These are phyloP conservation scores for Hawksworthiomyces lignivorus DNA, from an alignment of 2,329 filamentous ascomycete genomes.

Conservation along the genomic window DNA sequence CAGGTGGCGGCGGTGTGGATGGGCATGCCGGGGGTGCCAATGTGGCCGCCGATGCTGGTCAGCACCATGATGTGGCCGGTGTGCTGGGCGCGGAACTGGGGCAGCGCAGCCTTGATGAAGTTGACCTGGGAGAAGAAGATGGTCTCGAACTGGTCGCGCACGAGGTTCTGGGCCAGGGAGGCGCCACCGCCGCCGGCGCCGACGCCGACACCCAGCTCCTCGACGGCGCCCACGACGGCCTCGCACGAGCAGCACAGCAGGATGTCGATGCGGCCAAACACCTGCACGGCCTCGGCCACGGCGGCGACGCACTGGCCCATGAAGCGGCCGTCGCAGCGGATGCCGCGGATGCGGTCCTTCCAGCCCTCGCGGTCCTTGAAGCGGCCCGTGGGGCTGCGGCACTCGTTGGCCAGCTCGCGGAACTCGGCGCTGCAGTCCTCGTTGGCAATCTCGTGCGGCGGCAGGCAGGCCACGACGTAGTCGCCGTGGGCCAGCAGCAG, in stretches of 20 bases:
- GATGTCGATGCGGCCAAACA: conserved; percentile 84
- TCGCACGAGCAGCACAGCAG: conserved; percentile 84
- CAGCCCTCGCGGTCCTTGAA: conserved; percentile 65
- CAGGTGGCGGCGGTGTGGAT: conserved; percentile 90
- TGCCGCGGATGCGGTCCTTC: conserved; percentile 66
- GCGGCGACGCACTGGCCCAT: conserved; percentile 74
- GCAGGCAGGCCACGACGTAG: conserved; percentile 77
- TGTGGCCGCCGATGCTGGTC: conserved; percentile 83
- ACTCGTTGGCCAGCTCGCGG: conserved; percentile 66
- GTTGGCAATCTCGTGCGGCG: conserved; percentile 70
- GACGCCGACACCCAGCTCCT: conserved; percentile 62
- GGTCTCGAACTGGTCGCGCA: conserved; percentile 85
- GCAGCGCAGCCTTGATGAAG: conserved; percentile 82
- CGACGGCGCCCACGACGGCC: conserved; percentile 82
- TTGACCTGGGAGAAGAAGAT: conserved; percentile 96
- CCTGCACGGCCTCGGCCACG: conserved; percentile 74
- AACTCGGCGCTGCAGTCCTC: conserved; percentile 71
- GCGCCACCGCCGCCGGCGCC: conserved; percentile 17
- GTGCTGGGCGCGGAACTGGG: conserved; percentile 68
- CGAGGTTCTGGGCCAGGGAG: conserved; percentile 60
- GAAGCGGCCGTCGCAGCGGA: conserved; percentile 53
- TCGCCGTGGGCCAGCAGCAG: conserved; percentile 86
- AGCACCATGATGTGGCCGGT: conserved; percentile 87
- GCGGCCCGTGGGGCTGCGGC: conserved; percentile 35
- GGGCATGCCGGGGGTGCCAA: conserved; percentile 83